Evolutionary conservation across 2,329 filamentous ascomycete genomes (phyloP).

Genomic region (Didymella pomorum): DNA sequence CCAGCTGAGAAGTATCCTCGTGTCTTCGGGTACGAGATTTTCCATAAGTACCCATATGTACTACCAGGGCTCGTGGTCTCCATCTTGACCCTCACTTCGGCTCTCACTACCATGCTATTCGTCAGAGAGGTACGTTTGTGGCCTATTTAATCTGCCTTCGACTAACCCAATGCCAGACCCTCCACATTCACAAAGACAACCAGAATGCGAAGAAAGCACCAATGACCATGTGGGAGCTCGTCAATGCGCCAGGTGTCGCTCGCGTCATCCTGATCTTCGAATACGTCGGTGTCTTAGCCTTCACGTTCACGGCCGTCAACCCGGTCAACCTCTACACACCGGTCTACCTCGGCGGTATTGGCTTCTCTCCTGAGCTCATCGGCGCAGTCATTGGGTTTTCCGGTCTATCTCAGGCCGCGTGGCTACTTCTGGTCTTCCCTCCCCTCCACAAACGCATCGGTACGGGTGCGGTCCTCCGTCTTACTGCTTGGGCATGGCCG

Average conservation of each 20-base stretch:
- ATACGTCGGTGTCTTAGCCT: constrained; percentile 72
- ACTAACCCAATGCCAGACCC: constrained; percentile 34
- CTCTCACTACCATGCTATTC: constrained; percentile 62
- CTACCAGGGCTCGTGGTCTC: constrained; percentile 69
- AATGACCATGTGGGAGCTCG: constrained; percentile 62
- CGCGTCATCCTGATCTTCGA: constrained; percentile 71
- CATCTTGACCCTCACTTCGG: constrained; percentile 62
- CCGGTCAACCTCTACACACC: constrained; percentile 75
- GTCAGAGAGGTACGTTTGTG: constrained; percentile 64
- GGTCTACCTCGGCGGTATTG: constrained; percentile 69
- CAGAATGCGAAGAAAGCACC: constrained; percentile 34
- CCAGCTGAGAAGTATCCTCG: constrained; percentile 70
- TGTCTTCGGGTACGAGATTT: constrained; percentile 66
- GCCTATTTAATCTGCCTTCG: background rate
- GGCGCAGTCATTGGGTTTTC: constrained; percentile 70
- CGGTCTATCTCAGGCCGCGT: constrained; percentile 72
- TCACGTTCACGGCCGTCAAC: constrained; percentile 73
- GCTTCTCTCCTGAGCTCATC: constrained; percentile 69
- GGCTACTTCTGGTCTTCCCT: constrained; percentile 76
- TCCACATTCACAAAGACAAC: constrained; percentile 37
- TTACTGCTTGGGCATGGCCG: constrained; percentile 68
- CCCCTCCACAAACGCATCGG: constrained; percentile 70
- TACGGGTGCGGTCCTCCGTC: constrained; percentile 69
- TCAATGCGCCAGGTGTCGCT: constrained; percentile 70
- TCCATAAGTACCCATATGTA: constrained; percentile 71